Conservation (phyloP, 2,329 filamentous ascomycete genomes). For the Xylariaceae sp. region DNA sequence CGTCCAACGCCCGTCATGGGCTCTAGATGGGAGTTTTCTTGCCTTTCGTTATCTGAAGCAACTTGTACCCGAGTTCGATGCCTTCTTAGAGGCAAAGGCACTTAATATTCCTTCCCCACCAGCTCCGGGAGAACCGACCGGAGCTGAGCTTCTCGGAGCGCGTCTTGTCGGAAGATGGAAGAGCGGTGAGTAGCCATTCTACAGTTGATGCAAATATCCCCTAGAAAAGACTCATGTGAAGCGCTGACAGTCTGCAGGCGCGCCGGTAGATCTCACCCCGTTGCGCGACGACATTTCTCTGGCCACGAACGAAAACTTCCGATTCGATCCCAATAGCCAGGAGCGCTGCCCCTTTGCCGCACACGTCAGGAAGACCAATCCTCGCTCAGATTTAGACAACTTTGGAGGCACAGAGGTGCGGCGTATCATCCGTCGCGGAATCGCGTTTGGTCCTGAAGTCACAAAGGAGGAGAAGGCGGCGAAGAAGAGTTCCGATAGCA, state of each 20-base stretch:
- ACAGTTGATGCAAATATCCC: no score
- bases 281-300: constrained; percentile 30
- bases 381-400: constrained; percentile 33
- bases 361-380: constrained; percentile 45
- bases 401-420: constrained; percentile 22
- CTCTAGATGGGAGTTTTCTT: constrained; percentile 42
- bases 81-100: constrained; percentile 30
- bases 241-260: constrained; percentile 23
- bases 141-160: constrained; percentile 37
- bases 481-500: constrained; percentile 22
- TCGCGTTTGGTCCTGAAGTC: constrained; percentile 39
- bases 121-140: constrained; percentile 19
- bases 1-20: constrained; percentile 33
- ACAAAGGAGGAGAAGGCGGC: constrained; percentile 29
- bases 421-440: constrained; percentile 42
- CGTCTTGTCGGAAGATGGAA: constrained; percentile 43
- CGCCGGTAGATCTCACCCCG: constrained; percentile 31
- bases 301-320: constrained; percentile 36
- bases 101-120: constrained; percentile 1
- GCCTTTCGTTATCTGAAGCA: constrained; percentile 42
- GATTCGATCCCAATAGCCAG: constrained; percentile 31
- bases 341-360: constrained; percentile 42
- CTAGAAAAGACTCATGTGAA: no score
- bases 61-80: constrained; percentile 42
- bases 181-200: constrained; percentile 18